Evolutionary conservation across 805 yeast genomes (phyloP).

Genomic region (Candida ovalis): DNA sequence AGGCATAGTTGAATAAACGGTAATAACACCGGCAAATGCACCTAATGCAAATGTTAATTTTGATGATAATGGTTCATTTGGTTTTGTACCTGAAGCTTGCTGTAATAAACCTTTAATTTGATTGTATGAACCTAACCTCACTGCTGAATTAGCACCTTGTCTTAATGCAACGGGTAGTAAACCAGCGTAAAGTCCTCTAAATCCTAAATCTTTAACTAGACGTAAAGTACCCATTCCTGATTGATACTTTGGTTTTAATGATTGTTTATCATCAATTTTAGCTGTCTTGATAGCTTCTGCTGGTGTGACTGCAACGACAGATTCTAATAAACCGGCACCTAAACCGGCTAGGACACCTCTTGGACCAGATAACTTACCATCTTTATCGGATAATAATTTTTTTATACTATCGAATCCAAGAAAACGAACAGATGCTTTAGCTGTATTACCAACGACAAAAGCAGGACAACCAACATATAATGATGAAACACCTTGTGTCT

Average conservation of each 20-base stretch:
- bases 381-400: conserved; percentile 67
- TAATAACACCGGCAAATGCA: conserved; percentile 82
- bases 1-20: conserved; percentile 93
- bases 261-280: conserved; percentile 86
- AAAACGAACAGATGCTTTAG: conserved; percentile 93
- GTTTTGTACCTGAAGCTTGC: conserved; percentile 59
- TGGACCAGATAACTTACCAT: conserved; percentile 85
- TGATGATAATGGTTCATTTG: conserved; percentile 71
- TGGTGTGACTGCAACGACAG: conserved; percentile 92
- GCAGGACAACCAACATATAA: conserved; percentile 96
- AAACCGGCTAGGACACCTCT: conserved; percentile 95
- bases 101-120: conserved; percentile 79
- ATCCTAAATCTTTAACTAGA: conserved; percentile 72
- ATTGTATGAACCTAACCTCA: conserved; percentile 88
- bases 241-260: conserved; percentile 73
- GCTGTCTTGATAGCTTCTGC: conserved; percentile 96
- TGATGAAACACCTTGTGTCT: conserved; percentile 71
- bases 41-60: conserved; percentile 84
- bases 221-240: conserved; percentile 61
- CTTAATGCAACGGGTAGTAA: conserved; percentile 89
- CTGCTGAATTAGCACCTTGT: conserved; percentile 95
- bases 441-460: conserved; percentile 92
- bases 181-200: conserved; percentile 84
- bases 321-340: conserved; percentile 93
- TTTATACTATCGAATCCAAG: conserved; percentile 90